Conservation (phyloP, 257 asterid species). For the Capsicum rhomboideum region DNA sequence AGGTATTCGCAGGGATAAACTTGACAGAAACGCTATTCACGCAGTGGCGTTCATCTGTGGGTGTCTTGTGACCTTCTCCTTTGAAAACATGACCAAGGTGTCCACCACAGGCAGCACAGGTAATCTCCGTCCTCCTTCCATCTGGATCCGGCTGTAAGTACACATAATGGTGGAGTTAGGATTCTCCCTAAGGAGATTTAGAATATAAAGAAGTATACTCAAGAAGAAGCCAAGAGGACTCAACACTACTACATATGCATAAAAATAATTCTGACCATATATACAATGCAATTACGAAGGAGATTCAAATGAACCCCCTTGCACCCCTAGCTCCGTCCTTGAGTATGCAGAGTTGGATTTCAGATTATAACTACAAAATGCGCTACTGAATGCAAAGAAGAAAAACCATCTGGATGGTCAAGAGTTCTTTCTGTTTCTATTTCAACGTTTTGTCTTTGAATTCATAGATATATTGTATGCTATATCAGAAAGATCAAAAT, state of each 20-base stretch:
- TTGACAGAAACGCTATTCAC: slow-evolving; percentile 71
- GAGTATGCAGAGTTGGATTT: neutral
- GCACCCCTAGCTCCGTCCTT: too few relatives aligned
- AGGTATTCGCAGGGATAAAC: slow-evolving; percentile 23
- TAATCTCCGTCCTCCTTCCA: slow-evolving; percentile 82
- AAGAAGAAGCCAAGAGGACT: too few relatives aligned
- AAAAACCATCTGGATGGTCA: neutral
- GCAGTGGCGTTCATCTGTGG: slow-evolving; percentile 74
- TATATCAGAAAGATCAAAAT: neutral
- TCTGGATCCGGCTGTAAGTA: slow-evolving; percentile 62
- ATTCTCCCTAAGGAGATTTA: too few relatives aligned
- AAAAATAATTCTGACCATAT: too few relatives aligned
- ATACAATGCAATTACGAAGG: too few relatives aligned
- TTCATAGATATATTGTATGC: neutral
- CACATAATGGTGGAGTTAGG: neutral
- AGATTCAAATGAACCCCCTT: too few relatives aligned
- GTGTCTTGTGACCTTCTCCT: slow-evolving; percentile 54
- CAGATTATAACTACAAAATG: neutral
- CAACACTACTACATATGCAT: too few relatives aligned
- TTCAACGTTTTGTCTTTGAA: too few relatives aligned
- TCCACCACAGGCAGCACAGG: slow-evolving; percentile 70
- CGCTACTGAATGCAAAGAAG: neutral
- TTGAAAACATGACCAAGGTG: slow-evolving; percentile 80
- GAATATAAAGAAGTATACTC: too few relatives aligned
- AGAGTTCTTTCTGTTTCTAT: too few relatives aligned